Percentiles rank a stretch among this genome's conserved stretches.
Conservation (phyloP, 805 yeast genomes). For the Saccharomycopsis sp. region DNA sequence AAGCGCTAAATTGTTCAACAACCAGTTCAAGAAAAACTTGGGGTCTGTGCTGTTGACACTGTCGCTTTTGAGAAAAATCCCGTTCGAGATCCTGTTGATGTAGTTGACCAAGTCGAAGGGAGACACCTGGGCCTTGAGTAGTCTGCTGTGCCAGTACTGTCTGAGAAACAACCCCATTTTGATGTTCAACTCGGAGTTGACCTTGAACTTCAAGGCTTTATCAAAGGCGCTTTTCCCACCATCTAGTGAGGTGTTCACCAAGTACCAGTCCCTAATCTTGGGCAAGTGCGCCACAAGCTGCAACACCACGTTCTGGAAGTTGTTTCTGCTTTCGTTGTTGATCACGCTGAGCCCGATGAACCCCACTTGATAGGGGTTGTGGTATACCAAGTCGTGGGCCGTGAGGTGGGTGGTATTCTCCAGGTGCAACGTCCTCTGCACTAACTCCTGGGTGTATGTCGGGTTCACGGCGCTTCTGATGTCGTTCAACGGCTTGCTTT, state of each 20-base stretch:
- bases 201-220: conserved; percentile 16
- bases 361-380: conserved; percentile 47
- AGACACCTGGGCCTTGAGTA: conserved; percentile 55
- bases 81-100: conserved; percentile 36
- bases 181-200: conserved; percentile 31
- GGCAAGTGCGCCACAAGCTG: conserved; percentile 47
- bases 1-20: conserved; percentile 39
- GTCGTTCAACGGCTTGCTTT: conserved; percentile 34
- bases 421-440: neutral
- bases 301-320: conserved; percentile 39
- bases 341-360: conserved; percentile 41
- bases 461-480: conserved; percentile 49
- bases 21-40: conserved; percentile 49
- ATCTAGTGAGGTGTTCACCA: conserved; percentile 22
- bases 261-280: conserved; percentile 38
- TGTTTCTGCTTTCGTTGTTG: conserved; percentile 32
- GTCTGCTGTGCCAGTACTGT: conserved; percentile 54
- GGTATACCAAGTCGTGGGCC: conserved; percentile 33
- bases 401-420: too few species aligned
- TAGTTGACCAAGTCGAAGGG: conserved; percentile 55
- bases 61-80: conserved; percentile 28
- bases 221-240: conserved; percentile 16
- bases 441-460: conserved; percentile 25
- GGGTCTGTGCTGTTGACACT: conserved; percentile 41
- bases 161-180: conserved; percentile 40